These are phyloP conservation scores for Pelargonium fulgidum DNA, from an alignment of 441 rosid species.

Conservation along the genomic window DNA sequence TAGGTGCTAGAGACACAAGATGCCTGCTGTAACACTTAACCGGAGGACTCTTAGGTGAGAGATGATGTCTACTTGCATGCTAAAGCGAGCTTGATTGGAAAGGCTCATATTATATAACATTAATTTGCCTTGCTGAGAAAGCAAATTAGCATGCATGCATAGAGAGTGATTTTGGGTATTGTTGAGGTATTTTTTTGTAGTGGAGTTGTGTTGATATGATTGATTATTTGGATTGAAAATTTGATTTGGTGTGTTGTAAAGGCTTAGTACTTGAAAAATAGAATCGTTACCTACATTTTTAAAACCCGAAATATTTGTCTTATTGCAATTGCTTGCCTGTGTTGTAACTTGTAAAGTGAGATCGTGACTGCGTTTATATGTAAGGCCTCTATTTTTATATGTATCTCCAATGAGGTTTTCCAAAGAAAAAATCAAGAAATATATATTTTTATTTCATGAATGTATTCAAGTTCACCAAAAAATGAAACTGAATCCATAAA, in stretches of 20 bases:
- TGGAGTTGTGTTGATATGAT: neutral
- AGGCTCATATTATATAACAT: neutral
- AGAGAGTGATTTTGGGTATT: neutral
- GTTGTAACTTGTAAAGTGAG: neutral
- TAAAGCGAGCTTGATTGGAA: neutral
- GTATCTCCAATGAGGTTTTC: too few relatives aligned
- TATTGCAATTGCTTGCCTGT: neutral
- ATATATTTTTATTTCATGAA: too few relatives aligned
- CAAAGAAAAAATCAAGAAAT: too few relatives aligned
- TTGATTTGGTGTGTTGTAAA: constrained; percentile 1
- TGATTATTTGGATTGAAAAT: constrained; percentile 1
- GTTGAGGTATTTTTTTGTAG: neutral
- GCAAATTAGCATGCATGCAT: neutral
- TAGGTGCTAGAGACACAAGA: constrained; percentile 50
- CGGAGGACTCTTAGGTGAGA: too few relatives aligned
- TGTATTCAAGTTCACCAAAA: too few relatives aligned
- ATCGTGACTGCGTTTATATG: neutral
- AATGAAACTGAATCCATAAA: too few relatives aligned
- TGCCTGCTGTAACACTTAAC: neutral
- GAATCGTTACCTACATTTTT: neutral
- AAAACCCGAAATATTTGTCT: neutral
- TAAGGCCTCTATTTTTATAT: too few relatives aligned
- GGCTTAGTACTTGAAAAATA: constrained; percentile 2
- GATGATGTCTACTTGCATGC: too few relatives aligned
- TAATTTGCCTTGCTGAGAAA: neutral